Conservation (phyloP, 805 yeast genomes). For the Candida nemodendra region DNA sequence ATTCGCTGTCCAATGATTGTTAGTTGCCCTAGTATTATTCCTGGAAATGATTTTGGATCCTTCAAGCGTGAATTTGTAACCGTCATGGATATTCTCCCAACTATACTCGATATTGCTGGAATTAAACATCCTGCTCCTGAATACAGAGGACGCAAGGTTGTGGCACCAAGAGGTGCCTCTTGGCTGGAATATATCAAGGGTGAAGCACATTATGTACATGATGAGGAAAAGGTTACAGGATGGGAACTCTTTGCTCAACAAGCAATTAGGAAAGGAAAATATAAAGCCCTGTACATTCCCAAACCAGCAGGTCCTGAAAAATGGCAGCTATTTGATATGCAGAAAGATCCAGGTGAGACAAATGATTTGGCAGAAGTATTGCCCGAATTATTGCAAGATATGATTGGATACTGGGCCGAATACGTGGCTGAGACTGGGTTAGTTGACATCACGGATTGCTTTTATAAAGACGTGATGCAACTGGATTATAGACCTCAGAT, state of each 20-base stretch:
- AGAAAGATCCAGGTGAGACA: constrained; percentile 47
- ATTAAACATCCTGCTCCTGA: constrained; percentile 41
- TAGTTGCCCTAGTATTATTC: constrained; percentile 39
- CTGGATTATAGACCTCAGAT: no score
- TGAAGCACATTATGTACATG: constrained; percentile 33
- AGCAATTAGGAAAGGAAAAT: constrained; percentile 50
- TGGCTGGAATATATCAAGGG: constrained; percentile 41
- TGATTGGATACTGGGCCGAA: constrained; percentile 44
- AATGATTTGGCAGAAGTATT: constrained; percentile 39
- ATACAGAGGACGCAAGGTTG: constrained; percentile 44
- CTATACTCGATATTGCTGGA: constrained; percentile 50
- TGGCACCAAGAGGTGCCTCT: constrained; percentile 44
- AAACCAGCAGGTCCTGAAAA: constrained; percentile 46
- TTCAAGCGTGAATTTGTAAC: constrained; percentile 41
- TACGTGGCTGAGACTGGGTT: not conserved
- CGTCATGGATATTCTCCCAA: constrained; percentile 61
- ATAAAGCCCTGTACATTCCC: constrained; percentile 49
- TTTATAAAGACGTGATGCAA: not conserved
- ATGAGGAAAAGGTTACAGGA: constrained; percentile 46
- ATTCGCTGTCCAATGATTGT: constrained; percentile 55
- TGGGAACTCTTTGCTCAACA: constrained; percentile 61
- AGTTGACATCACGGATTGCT: not conserved
- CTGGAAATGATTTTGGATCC: not conserved
- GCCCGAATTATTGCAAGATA: constrained; percentile 38
- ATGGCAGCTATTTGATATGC: constrained; percentile 48